Conservation (phyloP, 768 basidiomycete species). For the Aureoboletus auriporus region DNA sequence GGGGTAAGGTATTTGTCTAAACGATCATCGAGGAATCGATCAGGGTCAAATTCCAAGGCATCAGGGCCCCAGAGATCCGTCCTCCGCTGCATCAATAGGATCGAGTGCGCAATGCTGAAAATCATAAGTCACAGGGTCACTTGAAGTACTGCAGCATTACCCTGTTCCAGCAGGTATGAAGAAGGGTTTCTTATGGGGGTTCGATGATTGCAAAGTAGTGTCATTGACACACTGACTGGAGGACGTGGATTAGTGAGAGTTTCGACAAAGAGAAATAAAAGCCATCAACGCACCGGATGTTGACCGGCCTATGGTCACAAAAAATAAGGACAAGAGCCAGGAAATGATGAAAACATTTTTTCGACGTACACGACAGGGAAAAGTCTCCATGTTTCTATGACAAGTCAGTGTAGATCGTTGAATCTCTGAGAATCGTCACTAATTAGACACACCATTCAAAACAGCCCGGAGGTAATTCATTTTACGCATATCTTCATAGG, state of each 20-base stretch:
- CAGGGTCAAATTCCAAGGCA: constrained; percentile 35
- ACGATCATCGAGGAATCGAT: constrained; percentile 38
- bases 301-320: constrained; percentile 37
- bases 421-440: no score
- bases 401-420: neutral
- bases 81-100: constrained; percentile 35
- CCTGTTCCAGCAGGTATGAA: constrained; percentile 25
- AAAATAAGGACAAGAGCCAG: no score
- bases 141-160: constrained; percentile 7
- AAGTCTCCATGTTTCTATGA: constrained; percentile 48
- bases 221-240: constrained; percentile 20
- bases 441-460: constrained; percentile 46
- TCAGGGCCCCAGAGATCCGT: constrained; percentile 37
- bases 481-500: constrained; percentile 51
- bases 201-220: constrained; percentile 22
- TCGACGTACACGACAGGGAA: constrained; percentile 45
- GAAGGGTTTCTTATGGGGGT: constrained; percentile 23
- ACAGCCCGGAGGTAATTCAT: constrained; percentile 66
- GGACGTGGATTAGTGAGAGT: neutral
- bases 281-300: constrained; percentile 35
- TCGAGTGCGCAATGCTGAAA: constrained; percentile 23
- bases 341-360: neutral
- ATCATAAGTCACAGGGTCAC: neutral
- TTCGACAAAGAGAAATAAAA: neutral
- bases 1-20: constrained; percentile 32